phyloP scores from a whole-genome alignment of 176 grass and related monocot genomes.

The Rhipidocladum racemiflorum region DNA sequence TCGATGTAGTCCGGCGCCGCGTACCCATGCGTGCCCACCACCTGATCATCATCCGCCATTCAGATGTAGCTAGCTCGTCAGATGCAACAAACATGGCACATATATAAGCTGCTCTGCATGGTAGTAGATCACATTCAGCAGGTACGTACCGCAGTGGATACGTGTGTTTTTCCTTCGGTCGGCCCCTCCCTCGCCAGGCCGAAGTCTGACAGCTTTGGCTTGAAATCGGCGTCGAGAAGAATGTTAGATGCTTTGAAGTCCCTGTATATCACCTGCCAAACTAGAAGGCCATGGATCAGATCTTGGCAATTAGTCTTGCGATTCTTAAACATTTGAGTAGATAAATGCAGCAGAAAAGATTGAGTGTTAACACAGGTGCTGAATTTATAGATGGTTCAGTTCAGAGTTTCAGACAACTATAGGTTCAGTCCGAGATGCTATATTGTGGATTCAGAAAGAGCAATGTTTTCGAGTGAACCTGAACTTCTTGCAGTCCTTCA shows the following conservation, averaged over 20 bases:
- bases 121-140: neutral
- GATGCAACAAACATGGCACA: neutral
- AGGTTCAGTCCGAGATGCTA: neutral
- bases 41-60: constrained; percentile 27
- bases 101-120: neutral
- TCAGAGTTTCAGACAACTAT: neutral
- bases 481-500: constrained; percentile 63
- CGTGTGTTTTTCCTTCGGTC: constrained; percentile 64
- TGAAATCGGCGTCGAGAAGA: constrained; percentile 69
- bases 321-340: neutral
- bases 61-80: neutral
- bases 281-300: constrained; percentile 13
- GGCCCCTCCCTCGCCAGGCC: constrained; percentile 84
- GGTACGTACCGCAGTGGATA: constrained; percentile 59
- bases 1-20: constrained; percentile 95
- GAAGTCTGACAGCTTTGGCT: constrained; percentile 82
- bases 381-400: neutral
- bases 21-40: constrained; percentile 86
- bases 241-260: constrained; percentile 93
- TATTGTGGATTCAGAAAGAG: neutral
- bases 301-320: neutral
- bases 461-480: constrained; percentile 46
- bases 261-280: constrained; percentile 78
- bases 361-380: neutral
- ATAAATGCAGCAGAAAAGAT: neutral